Evolutionary conservation across 1,139 yeast species (phyloP).

Genomic region (Kurtzmaniella quercitrusa): DNA sequence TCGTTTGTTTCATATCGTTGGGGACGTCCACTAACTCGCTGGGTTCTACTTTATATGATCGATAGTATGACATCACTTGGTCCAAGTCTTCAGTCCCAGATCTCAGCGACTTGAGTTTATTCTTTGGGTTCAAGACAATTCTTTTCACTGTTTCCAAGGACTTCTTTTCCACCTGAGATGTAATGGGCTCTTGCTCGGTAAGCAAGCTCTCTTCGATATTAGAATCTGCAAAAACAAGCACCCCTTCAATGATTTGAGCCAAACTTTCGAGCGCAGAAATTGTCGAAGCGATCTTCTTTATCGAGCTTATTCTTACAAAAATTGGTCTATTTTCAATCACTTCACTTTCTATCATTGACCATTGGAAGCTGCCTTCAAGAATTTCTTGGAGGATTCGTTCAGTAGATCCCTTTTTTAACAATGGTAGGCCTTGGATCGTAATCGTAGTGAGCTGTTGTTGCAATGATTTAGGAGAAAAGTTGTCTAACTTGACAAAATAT

Average conservation of each 20-base stretch:
- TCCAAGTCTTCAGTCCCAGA: conserved; percentile 33
- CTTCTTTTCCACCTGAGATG: not conserved
- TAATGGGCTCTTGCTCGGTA: conserved; percentile 1
- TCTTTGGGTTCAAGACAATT: conserved; percentile 17
- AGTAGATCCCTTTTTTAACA: conserved; percentile 21
- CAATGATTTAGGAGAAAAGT: conserved; percentile 26
- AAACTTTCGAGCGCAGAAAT: conserved; percentile 2
- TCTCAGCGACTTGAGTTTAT: conserved; percentile 16
- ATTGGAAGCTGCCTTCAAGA: conserved; percentile 12
- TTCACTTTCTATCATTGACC: conserved; percentile 28
- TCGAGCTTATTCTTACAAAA: conserved; percentile 21
- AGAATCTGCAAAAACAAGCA: conserved; percentile 11
- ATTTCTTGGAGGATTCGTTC: conserved; percentile 23
- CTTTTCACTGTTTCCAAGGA: conserved; percentile 9
- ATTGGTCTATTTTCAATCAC: conserved; percentile 22
- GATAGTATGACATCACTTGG: conserved; percentile 30
- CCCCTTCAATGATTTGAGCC: conserved; percentile 1
- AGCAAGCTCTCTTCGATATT: conserved; percentile 7
- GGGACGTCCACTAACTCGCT: conserved; percentile 64
- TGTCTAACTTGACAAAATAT: conserved; percentile 19
- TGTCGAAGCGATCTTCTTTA: conserved; percentile 15
- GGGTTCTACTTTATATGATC: conserved; percentile 52
- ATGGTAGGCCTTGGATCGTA: conserved; percentile 31
- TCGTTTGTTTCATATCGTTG: conserved; percentile 49
- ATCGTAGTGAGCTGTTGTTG: conserved; percentile 37